Evolutionary conservation across 2,329 filamentous ascomycete species (phyloP).

Genomic region (Sphaceloma murrayae): DNA sequence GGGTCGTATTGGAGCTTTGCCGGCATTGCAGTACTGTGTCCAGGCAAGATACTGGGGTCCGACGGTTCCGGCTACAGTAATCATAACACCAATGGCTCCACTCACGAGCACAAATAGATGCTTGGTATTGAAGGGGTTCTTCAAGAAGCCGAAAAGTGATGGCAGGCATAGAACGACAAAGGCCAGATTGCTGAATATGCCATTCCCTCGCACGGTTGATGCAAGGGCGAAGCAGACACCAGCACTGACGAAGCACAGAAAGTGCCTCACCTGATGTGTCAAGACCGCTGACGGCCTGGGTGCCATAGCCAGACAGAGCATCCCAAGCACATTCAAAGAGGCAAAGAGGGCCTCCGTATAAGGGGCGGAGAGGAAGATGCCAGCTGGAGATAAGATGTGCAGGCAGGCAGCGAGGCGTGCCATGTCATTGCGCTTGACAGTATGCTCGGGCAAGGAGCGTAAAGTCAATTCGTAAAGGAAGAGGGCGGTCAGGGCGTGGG

Average conservation of each 20-base stretch:
- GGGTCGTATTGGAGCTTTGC: conserved; percentile 36
- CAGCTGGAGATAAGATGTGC: conserved; percentile 78
- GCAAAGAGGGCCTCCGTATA: conserved; percentile 77
- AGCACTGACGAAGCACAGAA: conserved; percentile 21
- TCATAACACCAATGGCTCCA: conserved; percentile 34
- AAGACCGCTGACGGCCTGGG: background rate
- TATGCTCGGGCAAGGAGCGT: conserved; percentile 41
- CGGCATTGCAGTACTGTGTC: conserved; percentile 52
- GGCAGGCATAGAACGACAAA: conserved; percentile 36
- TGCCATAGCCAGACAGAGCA: conserved; percentile 45
- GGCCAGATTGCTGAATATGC: conserved; percentile 67
- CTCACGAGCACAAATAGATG: conserved; percentile 4
- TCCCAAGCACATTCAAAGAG: conserved; percentile 64
- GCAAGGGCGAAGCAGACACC: conserved; percentile 55
- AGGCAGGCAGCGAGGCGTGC: conserved; percentile 61
- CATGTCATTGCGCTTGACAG: conserved; percentile 32
- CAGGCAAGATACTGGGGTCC: conserved; percentile 71
- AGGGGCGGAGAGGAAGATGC: conserved; percentile 78
- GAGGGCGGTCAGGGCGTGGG: conserved; percentile 67
- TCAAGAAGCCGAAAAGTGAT: conserved; percentile 38
- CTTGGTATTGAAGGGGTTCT: background rate
- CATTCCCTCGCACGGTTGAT: conserved; percentile 72
- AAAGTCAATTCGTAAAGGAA: conserved; percentile 58
- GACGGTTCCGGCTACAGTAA: conserved; percentile 57
- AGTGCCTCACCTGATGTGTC: background rate